Base-by-base conservation (phyloP, 306 rosid genomes). In the Corylus avellana region DNA sequence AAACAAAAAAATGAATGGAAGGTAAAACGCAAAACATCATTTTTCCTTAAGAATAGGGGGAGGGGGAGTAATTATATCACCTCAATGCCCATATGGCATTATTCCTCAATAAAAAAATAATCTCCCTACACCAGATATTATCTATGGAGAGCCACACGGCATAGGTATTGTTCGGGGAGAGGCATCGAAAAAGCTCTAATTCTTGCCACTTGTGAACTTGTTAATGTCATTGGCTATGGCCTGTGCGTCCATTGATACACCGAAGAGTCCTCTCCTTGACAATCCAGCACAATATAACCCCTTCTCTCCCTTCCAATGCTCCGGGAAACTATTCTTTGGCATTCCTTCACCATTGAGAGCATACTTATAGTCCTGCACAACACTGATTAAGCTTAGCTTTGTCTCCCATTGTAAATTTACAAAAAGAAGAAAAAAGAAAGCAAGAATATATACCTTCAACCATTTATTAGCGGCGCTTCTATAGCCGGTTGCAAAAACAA, bases 401-500 rank as follows among this genome's bases (percentile, higher is more conserved):
- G 12, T 11, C 64, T 77, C 22, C 16, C 46, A 42, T 5, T 42
- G 46, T 4, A 42, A 42, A 42, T 42, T 4, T 42, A 42, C n/a
- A 4, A 25, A 4, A 7, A 27, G 14, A 47, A 63, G n/a, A 18
- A 32, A 8, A 9, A 20, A 37, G 6, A 8, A 9, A 5, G 32
- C 35, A n/a, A 27, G 6, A 4, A 55, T 11, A 49, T 20, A 14
- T 74, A 89, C 94, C 94, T 89, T 88, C 0, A 92, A 86, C 94
- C 94, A 92, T 0, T 51, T 75, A 57, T 81, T 71, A 4, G 90
- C 92, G 4, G 12, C 35, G 39, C 91, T 88, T 83, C 18, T 88
- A 39, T 87, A 93, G 37, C 97, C 92, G 9, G 97, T 91, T 3
- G 91, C 90, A 50, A 93, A 89, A 4, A 91, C 79, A 12, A 93